These are phyloP conservation scores for Arthroderma sp. DNA, from an alignment of 2,329 filamentous ascomycete species.

Conservation along the genomic window DNA sequence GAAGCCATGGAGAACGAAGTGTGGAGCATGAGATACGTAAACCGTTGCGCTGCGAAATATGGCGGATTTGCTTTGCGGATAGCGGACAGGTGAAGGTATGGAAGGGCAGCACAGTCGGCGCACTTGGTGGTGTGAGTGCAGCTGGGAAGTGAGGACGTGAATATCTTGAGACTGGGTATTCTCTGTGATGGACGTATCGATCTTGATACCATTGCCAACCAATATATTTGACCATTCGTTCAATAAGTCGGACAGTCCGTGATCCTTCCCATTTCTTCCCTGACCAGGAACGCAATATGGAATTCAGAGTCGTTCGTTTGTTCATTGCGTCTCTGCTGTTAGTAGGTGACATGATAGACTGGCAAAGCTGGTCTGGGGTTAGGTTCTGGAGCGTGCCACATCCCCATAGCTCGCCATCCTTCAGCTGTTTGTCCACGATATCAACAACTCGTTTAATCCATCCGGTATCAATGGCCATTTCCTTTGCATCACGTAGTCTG, in stretches of 20 bases:
- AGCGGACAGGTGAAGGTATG: slow-evolving; percentile 95
- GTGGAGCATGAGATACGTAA: slow-evolving; percentile 87
- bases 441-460: slow-evolving; percentile 84
- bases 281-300: slow-evolving; percentile 48
- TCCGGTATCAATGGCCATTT: slow-evolving; percentile 53
- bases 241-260: slow-evolving; percentile 66
- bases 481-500: slow-evolving; percentile 63
- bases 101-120: slow-evolving; percentile 89
- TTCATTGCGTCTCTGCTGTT: slow-evolving; percentile 19
- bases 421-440: slow-evolving; percentile 78
- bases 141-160: slow-evolving; percentile 60
- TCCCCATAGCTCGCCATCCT: slow-evolving; percentile 79
- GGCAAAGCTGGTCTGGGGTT: slow-evolving; percentile 41
- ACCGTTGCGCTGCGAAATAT: slow-evolving; percentile 91
- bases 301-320: slow-evolving; percentile 23
- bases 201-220: slow-evolving; percentile 84
- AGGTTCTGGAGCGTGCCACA: slow-evolving; percentile 52
- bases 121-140: slow-evolving; percentile 64
- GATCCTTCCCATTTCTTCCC: slow-evolving; percentile 79
- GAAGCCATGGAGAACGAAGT: slow-evolving; percentile 74
- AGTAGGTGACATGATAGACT: slow-evolving; percentile 34
- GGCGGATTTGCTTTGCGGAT: slow-evolving; percentile 77
- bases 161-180: slow-evolving; percentile 50
- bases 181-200: slow-evolving; percentile 52
- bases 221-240: slow-evolving; percentile 66